phyloP scores from a whole-genome alignment of 495 filamentous ascomycete species.

The Podospora didyma region DNA sequence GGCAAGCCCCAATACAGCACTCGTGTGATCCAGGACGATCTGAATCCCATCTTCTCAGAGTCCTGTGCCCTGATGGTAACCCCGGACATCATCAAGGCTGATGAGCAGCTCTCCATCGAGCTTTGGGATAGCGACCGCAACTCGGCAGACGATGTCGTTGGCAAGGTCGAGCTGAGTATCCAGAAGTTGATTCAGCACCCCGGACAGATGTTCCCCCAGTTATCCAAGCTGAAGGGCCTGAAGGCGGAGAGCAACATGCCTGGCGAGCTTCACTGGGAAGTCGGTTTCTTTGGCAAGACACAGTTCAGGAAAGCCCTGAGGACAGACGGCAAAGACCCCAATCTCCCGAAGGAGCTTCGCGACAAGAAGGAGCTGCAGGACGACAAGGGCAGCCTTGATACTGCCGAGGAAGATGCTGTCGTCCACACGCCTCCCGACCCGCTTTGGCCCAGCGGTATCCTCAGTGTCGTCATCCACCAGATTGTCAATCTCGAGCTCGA shows the following conservation, averaged over 20 bases:
- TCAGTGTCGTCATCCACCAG: conserved; percentile 82
- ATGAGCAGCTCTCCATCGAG: conserved; percentile 89
- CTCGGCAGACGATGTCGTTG: conserved; percentile 88
- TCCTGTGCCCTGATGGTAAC: conserved; percentile 82
- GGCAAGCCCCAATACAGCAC: conserved; percentile 98
- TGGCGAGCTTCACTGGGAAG: conserved; percentile 90
- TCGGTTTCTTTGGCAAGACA: conserved; percentile 89
- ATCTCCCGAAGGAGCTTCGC: conserved; percentile 65
- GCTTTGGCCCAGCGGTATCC: conserved; percentile 84
- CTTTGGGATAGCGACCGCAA: conserved; percentile 91
- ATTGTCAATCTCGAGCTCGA: conserved; percentile 89
- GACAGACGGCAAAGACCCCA: conserved; percentile 79
- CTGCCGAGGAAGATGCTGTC: conserved; percentile 73
- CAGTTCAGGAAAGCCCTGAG: conserved; percentile 75
- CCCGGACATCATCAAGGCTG: conserved; percentile 82
- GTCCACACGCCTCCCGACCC: conserved; percentile 89
- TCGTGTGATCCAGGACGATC: conserved; percentile 86
- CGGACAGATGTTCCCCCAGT: conserved; percentile 83
- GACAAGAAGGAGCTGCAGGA: conserved; percentile 79
- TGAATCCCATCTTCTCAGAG: conserved; percentile 93
- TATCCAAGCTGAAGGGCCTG: conserved; percentile 77
- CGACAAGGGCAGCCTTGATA: conserved; percentile 77
- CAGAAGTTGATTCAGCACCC: conserved; percentile 93
- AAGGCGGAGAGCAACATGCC: conserved; percentile 86
- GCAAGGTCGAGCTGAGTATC: conserved; percentile 88